Evolutionary conservation across 495 filamentous ascomycete species (phyloP).

Genomic region (Penicillium alfredii): DNA sequence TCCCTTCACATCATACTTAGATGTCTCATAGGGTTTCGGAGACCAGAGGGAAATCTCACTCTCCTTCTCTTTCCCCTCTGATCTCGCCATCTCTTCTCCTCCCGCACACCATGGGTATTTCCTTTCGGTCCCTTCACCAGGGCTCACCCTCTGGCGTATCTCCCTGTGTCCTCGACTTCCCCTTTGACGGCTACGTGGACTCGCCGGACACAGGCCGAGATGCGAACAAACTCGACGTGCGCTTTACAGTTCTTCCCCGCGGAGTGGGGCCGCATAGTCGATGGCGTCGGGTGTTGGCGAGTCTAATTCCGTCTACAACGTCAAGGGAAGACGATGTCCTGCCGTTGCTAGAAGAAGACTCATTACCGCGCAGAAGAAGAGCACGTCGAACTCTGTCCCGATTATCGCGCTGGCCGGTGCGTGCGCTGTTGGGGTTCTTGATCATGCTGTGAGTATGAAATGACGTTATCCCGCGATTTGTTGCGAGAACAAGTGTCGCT

Average conservation of each 20-base stretch:
- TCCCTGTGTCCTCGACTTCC: conserved; percentile 8
- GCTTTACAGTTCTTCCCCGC: conserved; percentile 4
- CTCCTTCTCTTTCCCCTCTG: not conserved
- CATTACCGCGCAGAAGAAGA: conserved; percentile 1
- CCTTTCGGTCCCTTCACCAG: not conserved
- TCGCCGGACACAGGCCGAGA: conserved; percentile 7
- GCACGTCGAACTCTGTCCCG: conserved; percentile 10
- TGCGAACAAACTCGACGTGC: conserved; percentile 4
- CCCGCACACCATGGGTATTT: too few species aligned
- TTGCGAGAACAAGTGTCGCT: too few species aligned
- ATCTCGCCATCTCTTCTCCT: too few species aligned
- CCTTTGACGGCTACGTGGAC: conserved; percentile 19
- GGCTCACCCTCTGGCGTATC: conserved; percentile 1
- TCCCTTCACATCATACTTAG: too few species aligned
- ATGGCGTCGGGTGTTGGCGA: conserved; percentile 13
- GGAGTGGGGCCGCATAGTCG: conserved; percentile 13
- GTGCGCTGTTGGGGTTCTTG: conserved; percentile 22
- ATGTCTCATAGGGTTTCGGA: too few species aligned
- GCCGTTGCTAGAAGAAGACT: conserved; percentile 18
- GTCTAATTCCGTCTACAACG: conserved; percentile 12
- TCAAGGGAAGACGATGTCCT: conserved; percentile 12
- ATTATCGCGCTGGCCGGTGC: conserved; percentile 15
- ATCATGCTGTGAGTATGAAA: conserved; percentile 35
- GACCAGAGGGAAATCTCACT: too few species aligned
- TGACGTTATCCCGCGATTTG: not conserved